Percentiles rank a stretch among this genome's conserved stretches.
Evolutionary conservation across 2,329 filamentous ascomycete species (phyloP).

Genomic region (Xenosphaeropsis pyriputrescens): DNA sequence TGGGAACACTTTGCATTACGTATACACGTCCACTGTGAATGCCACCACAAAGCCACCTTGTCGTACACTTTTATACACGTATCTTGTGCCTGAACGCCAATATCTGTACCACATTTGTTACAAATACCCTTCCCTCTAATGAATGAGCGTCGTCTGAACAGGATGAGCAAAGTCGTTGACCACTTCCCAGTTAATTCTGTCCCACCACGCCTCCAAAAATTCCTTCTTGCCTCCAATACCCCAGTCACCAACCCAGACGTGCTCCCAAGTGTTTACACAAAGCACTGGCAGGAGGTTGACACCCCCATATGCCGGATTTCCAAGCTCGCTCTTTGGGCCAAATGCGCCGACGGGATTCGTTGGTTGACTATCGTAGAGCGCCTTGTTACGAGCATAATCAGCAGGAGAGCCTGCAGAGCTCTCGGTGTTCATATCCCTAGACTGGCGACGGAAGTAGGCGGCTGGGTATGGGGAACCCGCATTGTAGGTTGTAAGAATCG

Average conservation of each 20-base stretch:
- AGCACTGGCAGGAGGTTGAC: conserved; percentile 61
- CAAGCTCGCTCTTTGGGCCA: conserved; percentile 12
- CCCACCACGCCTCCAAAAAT: conserved; percentile 78
- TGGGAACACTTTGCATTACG: too few relatives aligned
- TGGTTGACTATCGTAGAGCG: conserved; percentile 18
- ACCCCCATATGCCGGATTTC: conserved; percentile 44
- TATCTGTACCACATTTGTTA: too few relatives aligned
- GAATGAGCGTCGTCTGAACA: too few relatives aligned
- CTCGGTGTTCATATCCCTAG: conserved; percentile 55
- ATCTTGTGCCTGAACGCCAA: too few relatives aligned
- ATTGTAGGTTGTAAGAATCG: conserved; percentile 77
- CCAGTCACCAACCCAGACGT: conserved; percentile 79
- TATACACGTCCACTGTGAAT: too few relatives aligned
- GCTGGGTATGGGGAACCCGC: conserved; percentile 78
- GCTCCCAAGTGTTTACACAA: conserved; percentile 94
- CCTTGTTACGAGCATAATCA: conserved; percentile 23
- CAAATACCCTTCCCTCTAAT: too few relatives aligned
- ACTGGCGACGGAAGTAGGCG: conserved; percentile 62
- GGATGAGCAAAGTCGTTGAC: conserved; percentile 30
- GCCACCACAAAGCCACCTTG: too few relatives aligned
- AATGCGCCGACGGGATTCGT: conserved; percentile 18
- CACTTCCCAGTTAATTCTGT: conserved; percentile 68
- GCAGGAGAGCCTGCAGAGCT: conserved; percentile 17
- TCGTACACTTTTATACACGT: too few relatives aligned
- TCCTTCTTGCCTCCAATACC: conserved; percentile 57